Percentiles rank a stretch among this genome's conserved stretches.
Conservation (phyloP, 2,329 filamentous ascomycete species). For the Alternaria viburni region DNA sequence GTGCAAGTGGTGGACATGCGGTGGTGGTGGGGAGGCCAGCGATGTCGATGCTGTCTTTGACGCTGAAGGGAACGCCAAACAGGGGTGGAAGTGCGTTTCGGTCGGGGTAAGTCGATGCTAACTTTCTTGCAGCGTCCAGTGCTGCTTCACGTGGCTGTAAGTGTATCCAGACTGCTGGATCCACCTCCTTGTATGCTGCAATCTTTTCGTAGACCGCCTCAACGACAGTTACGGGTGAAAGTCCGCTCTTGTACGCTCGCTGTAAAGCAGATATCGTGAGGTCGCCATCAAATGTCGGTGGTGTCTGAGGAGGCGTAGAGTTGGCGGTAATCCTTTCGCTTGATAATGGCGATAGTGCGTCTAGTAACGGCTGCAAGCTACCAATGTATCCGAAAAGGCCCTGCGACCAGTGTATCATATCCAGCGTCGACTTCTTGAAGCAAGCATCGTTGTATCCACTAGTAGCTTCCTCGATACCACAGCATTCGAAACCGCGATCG, state of each 20-base stretch:
- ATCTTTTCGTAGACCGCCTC: slow-evolving; percentile 56
- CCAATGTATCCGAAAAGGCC: slow-evolving; percentile 60
- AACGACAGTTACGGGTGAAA: slow-evolving; percentile 54
- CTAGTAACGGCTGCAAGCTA: slow-evolving; percentile 51
- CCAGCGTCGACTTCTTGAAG: slow-evolving; percentile 56
- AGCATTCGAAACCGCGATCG: slow-evolving; percentile 67
- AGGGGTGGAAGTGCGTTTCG: slow-evolving; percentile 55
- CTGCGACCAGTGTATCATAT: slow-evolving; percentile 59
- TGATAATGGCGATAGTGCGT: slow-evolving; percentile 29
- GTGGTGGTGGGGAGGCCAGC: slow-evolving; percentile 59
- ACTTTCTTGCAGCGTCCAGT: slow-evolving; percentile 50
- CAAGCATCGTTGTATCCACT: slow-evolving; percentile 56
- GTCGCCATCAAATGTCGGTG: slow-evolving; percentile 50
- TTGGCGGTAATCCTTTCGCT: background rate
- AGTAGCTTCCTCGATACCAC: slow-evolving; percentile 54
- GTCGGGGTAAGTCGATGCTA: slow-evolving; percentile 50
- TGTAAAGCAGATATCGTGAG: slow-evolving; percentile 54
- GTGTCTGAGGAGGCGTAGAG: slow-evolving; percentile 44
- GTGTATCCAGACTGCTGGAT: slow-evolving; percentile 61
- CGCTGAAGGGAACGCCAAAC: slow-evolving; percentile 63
- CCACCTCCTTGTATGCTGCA: slow-evolving; percentile 55
- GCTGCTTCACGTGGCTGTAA: slow-evolving; percentile 50
- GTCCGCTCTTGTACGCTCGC: slow-evolving; percentile 52
- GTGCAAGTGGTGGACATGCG: slow-evolving; percentile 58
- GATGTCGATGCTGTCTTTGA: slow-evolving; percentile 65